Evolutionary conservation across 371 early-diverging fungal genomes (phyloP).

Genomic region (Actinomortierella wolfii): DNA sequence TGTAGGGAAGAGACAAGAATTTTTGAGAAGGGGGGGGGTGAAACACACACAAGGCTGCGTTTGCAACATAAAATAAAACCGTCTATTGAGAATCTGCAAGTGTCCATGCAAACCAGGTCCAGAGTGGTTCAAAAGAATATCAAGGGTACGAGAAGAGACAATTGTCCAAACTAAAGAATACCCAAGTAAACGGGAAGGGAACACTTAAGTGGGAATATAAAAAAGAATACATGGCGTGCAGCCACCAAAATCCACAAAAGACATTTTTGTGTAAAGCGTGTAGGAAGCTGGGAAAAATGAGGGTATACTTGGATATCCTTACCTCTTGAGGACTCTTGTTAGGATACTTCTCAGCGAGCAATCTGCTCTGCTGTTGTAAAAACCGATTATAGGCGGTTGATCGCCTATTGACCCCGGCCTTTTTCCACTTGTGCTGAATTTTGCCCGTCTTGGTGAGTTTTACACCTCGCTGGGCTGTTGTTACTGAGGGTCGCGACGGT

Average conservation of each 20-base stretch:
- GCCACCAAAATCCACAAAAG: too few species aligned
- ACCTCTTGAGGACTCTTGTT: constrained; percentile 31
- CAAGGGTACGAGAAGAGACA: not conserved
- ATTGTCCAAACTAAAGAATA: not conserved
- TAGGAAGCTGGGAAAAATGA: not conserved
- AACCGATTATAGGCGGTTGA: constrained; percentile 35
- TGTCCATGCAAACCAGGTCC: too few species aligned
- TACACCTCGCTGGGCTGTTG: constrained; percentile 16
- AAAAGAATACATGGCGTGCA: not conserved
- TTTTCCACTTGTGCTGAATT: constrained; percentile 15
- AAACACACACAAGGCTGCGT: too few species aligned
- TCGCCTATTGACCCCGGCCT: constrained; percentile 10
- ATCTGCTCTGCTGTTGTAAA: constrained; percentile 22
- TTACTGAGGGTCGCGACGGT: constrained; percentile 16
- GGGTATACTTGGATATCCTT: not conserved
- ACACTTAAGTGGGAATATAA: not conserved
- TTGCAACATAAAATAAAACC: too few species aligned
- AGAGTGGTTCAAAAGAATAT: too few species aligned
- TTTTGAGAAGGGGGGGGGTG: too few species aligned
- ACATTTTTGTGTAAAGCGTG: too few species aligned
- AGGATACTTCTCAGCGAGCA: constrained; percentile 9
- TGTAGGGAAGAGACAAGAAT: too few species aligned
- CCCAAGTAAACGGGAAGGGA: not conserved
- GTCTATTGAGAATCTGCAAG: too few species aligned
- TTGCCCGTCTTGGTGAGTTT: constrained; percentile 38